Evolutionary conservation across 2,329 filamentous ascomycete species (phyloP).

Genomic region (Tolypocladium capitatum): DNA sequence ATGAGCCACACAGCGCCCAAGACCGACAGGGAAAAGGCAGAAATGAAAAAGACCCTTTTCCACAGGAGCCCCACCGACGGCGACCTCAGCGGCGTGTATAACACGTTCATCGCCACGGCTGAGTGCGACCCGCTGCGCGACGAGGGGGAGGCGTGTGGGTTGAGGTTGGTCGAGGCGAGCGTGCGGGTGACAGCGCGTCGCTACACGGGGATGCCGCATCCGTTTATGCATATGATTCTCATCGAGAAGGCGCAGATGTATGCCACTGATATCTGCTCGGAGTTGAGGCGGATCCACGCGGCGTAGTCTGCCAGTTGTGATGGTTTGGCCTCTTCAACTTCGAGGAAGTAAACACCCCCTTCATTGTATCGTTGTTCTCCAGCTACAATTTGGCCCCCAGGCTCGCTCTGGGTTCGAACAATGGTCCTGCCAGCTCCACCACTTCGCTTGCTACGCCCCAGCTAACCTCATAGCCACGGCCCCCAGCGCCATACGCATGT

Average conservation of each 20-base stretch:
- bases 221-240: conserved; percentile 1
- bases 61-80: conserved; percentile 1
- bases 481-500: conserved; percentile 46
- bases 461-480: conserved; percentile 44
- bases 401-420: background rate
- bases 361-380: background rate
- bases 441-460: conserved; percentile 44
- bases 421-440: conserved; percentile 8
- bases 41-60: background rate
- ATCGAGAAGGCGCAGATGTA: conserved; percentile 4
- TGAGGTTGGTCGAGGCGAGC: conserved; percentile 1
- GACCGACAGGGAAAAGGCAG: background rate
- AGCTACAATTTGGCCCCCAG: background rate
- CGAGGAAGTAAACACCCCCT: background rate
- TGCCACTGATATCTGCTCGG: conserved; percentile 1
- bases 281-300: background rate
- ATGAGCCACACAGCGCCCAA: background rate
- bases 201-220: conserved; percentile 3
- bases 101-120: conserved; percentile 2
- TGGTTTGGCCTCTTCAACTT: background rate
- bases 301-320: background rate
- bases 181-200: background rate
- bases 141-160: conserved; percentile 3
- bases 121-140: conserved; percentile 3
- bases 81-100: conserved; percentile 1